Conservation (phyloP, 2,329 filamentous ascomycete genomes). For the Trichophyton rubrum region DNA sequence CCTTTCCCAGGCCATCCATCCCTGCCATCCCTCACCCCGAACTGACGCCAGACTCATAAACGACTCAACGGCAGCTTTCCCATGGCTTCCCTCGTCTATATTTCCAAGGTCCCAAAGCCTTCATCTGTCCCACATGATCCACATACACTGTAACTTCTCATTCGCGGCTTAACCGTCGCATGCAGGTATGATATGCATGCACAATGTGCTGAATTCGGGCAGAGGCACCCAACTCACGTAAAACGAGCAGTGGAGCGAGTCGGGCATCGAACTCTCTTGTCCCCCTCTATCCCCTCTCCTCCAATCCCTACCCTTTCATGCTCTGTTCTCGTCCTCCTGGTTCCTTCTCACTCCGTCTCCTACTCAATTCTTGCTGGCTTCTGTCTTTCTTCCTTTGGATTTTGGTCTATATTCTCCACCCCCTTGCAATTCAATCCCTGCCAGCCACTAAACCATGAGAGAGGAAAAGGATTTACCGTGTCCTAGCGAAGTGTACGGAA, state of each 20-base stretch:
- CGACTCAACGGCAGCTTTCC: background rate
- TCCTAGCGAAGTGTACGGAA: background rate
- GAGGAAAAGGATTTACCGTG: background rate
- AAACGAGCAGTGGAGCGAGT: constrained; percentile 3
- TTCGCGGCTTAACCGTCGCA: constrained; percentile 5
- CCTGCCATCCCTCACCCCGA: background rate
- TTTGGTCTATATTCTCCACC: background rate
- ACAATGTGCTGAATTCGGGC: constrained; percentile 3
- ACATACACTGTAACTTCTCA: background rate
- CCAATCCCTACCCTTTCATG: constrained; percentile 12
- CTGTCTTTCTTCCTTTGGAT: constrained; percentile 10
- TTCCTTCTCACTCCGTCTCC: constrained; percentile 10
- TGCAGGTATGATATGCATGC: constrained; percentile 3
- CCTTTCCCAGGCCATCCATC: background rate
- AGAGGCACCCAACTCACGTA: background rate
- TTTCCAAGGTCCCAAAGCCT: background rate
- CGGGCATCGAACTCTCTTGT: constrained; percentile 1
- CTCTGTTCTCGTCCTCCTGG: constrained; percentile 10
- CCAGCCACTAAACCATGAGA: constrained; percentile 2
- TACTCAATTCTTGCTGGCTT: constrained; percentile 12
- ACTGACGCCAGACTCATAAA: background rate
- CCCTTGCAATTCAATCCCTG: background rate
- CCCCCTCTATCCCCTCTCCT: background rate
- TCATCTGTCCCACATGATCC: background rate
- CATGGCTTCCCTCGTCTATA: background rate